Evolutionary conservation across 2,329 filamentous ascomycete genomes (phyloP).

Genomic region (Ophiocordyceps australis): DNA sequence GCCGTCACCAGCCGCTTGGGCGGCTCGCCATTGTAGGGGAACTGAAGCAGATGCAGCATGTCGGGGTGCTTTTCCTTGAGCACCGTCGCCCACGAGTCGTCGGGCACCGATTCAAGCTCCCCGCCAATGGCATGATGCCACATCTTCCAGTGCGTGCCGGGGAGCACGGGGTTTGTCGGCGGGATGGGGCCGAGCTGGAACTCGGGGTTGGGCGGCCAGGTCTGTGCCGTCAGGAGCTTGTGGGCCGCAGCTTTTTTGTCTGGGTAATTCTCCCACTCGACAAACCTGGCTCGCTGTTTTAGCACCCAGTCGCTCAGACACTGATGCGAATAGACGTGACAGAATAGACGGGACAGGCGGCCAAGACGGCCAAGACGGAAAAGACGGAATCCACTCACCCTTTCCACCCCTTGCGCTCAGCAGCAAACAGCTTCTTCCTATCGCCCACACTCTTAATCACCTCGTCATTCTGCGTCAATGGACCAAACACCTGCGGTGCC

Average conservation of each 20-base stretch:
- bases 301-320: no score
- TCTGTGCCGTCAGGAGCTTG: conserved; percentile 20
- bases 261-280: conserved; percentile 54
- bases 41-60: conserved; percentile 44
- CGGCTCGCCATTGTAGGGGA: conserved; percentile 46
- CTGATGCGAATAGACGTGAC: neutral
- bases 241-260: conserved; percentile 45
- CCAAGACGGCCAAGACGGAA: neutral
- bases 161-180: conserved; percentile 35
- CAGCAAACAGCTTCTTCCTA: conserved; percentile 8
- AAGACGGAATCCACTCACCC: conserved; percentile 8
- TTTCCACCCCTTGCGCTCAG: conserved; percentile 14
- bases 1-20: conserved; percentile 36
- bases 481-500: conserved; percentile 9
- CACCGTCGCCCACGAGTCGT: conserved; percentile 38
- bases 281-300: conserved; percentile 34
- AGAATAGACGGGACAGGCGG: neutral
- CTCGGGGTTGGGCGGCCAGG: conserved; percentile 23
- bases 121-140: conserved; percentile 32
- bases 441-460: conserved; percentile 21
- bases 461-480: conserved; percentile 18
- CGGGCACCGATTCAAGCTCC: conserved; percentile 25
- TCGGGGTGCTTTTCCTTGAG: conserved; percentile 37
- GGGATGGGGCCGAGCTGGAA: conserved; percentile 37
- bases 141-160: conserved; percentile 36